Evolutionary conservation across 768 basidiomycete species (phyloP).

Genomic region (Hortiboletus flavorubellus): DNA sequence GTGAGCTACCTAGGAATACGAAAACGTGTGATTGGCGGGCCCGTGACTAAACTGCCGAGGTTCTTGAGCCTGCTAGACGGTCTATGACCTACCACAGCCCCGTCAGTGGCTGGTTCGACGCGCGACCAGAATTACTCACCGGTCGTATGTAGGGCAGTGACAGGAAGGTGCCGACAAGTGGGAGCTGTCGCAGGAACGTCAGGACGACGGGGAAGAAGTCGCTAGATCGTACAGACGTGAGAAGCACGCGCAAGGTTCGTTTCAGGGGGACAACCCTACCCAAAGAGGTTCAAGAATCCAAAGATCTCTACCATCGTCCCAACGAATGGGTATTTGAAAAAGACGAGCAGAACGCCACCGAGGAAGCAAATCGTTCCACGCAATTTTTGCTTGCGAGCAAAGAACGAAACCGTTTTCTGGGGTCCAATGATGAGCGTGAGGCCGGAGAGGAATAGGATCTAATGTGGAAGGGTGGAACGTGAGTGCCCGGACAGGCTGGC

Average conservation of each 20-base stretch:
- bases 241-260: not conserved
- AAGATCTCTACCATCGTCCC: constrained; percentile 94
- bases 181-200: constrained; percentile 93
- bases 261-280: constrained; percentile 45
- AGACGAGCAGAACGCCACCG: constrained; percentile 88
- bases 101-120: constrained; percentile 5
- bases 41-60: constrained; percentile 58
- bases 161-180: constrained; percentile 83
- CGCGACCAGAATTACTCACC: constrained; percentile 42
- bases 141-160: constrained; percentile 84
- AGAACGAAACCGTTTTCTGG: constrained; percentile 97
- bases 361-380: constrained; percentile 87
- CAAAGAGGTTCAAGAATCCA: constrained; percentile 96
- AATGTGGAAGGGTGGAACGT: not conserved
- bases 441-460: constrained; percentile 94
- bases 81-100: constrained; percentile 58
- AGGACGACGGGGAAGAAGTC: constrained; percentile 99
- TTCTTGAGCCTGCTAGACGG: constrained; percentile 75
- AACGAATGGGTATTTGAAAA: constrained; percentile 91
- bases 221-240: constrained; percentile 40
- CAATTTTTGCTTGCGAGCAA: constrained; percentile 92
- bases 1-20: constrained; percentile 7
- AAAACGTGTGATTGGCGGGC: not conserved
- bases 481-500: not conserved
- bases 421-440: constrained; percentile 96